Conservation (phyloP, 2,329 filamentous ascomycete genomes). For the Ascochyta koolunga region DNA sequence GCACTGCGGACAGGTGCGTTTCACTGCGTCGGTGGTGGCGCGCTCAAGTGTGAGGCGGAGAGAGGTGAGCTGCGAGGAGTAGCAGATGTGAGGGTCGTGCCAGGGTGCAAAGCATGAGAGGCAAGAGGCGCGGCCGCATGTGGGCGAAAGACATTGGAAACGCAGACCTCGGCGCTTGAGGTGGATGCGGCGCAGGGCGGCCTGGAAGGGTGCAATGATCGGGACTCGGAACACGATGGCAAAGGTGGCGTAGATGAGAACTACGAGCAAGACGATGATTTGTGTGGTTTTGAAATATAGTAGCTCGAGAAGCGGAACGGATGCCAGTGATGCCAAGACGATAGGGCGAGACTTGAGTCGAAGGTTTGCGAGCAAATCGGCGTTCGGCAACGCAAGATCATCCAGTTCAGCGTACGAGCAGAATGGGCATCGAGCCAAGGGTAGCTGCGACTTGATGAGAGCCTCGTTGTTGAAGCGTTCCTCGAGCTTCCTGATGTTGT, state of each 20-base stretch:
- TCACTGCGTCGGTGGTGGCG: constrained; percentile 91
- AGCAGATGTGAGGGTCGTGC: constrained; percentile 88
- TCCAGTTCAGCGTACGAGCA: constrained; percentile 92
- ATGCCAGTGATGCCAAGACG: constrained; percentile 32
- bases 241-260: constrained; percentile 43
- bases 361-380: constrained; percentile 33
- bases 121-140: constrained; percentile 75
- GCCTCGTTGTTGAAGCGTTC: constrained; percentile 78
- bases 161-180: constrained; percentile 74
- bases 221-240: constrained; percentile 33
- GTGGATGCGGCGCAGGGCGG: constrained; percentile 69
- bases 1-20: constrained; percentile 92
- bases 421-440: constrained; percentile 84
- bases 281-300: constrained; percentile 52
- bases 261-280: constrained; percentile 61
- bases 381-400: constrained; percentile 44
- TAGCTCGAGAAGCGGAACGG: constrained; percentile 41
- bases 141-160: constrained; percentile 75
- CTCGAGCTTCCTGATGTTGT: constrained; percentile 77
- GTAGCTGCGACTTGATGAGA: constrained; percentile 73
- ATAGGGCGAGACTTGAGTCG: constrained; percentile 42
- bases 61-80: constrained; percentile 75
- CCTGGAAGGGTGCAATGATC: constrained; percentile 55
- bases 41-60: constrained; percentile 89
- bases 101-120: constrained; percentile 81